phyloP scores from a whole-genome alignment of 495 filamentous ascomycete species.

The Neurospora sp. region DNA sequence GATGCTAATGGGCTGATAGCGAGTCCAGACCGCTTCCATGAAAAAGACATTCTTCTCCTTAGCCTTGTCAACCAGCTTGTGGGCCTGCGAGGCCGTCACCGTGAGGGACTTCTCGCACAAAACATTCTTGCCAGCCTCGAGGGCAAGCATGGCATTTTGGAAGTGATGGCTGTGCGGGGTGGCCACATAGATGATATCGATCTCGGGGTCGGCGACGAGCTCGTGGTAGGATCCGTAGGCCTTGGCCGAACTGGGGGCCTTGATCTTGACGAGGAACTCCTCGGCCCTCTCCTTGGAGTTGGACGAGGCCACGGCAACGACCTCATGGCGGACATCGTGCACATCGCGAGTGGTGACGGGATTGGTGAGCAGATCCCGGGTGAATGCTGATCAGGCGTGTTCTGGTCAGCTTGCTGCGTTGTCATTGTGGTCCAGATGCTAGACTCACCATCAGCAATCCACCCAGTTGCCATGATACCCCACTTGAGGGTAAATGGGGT shows the following conservation, averaged over 20 bases:
- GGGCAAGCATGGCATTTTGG: slow-evolving; percentile 73
- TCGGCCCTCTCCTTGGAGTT: slow-evolving; percentile 56
- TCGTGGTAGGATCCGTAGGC: slow-evolving; percentile 76
- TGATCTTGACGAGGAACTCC: slow-evolving; percentile 59
- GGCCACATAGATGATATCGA: slow-evolving; percentile 88
- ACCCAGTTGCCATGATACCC: slow-evolving; percentile 79
- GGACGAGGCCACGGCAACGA: slow-evolving; percentile 77
- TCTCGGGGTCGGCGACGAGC: slow-evolving; percentile 61
- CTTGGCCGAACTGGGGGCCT: slow-evolving; percentile 53
- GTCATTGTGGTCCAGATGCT: neutral
- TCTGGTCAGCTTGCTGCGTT: neutral
- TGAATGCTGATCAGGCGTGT: slow-evolving; percentile 48
- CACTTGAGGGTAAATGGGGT: slow-evolving; percentile 54
- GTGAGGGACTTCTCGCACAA: slow-evolving; percentile 93
- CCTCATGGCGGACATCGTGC: slow-evolving; percentile 64
- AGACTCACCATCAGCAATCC: slow-evolving; percentile 61
- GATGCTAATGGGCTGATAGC: slow-evolving; percentile 76
- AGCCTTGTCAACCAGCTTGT: slow-evolving; percentile 64
- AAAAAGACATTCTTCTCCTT: slow-evolving; percentile 76
- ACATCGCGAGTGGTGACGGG: slow-evolving; percentile 56
- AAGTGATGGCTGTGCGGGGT: slow-evolving; percentile 96
- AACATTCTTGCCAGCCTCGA: slow-evolving; percentile 79
- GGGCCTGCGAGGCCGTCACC: slow-evolving; percentile 73
- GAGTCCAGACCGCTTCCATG: slow-evolving; percentile 96
- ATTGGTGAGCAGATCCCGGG: slow-evolving; percentile 71